Conservation (phyloP, 2,329 filamentous ascomycete genomes). For the Venturia nashicola region DNA sequence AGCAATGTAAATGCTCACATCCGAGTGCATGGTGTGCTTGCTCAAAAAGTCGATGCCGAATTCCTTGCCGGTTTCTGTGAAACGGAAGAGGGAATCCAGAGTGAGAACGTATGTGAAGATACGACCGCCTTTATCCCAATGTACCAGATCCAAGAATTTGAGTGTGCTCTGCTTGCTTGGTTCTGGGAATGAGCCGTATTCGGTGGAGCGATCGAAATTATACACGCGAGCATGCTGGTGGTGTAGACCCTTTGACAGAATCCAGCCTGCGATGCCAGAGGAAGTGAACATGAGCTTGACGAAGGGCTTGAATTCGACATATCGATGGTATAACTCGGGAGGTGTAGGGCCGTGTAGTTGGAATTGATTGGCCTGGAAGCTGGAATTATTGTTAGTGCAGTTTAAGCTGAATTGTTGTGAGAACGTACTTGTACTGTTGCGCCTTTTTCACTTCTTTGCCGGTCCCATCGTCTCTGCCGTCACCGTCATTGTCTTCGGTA, state of each 20-base stretch:
- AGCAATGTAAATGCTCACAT: conserved; percentile 82
- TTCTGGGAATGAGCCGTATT: conserved; percentile 52
- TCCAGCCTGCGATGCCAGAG: conserved; percentile 61
- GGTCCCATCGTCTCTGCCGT: conserved; percentile 19
- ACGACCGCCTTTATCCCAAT: conserved; percentile 74
- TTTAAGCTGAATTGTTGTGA: background rate
- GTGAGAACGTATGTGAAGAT: conserved; percentile 90
- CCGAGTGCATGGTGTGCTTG: conserved; percentile 95
- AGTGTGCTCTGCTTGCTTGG: conserved; percentile 60
- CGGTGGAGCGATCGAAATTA: conserved; percentile 68
- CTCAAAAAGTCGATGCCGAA: conserved; percentile 87
- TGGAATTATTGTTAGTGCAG: conserved; percentile 23
- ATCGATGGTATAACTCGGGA: conserved; percentile 72
- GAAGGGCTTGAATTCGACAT: conserved; percentile 84
- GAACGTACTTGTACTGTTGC: conserved; percentile 62
- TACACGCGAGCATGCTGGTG: conserved; percentile 85
- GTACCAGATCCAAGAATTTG: conserved; percentile 74
- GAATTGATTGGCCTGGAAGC: conserved; percentile 87
- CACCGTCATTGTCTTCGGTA: conserved; percentile 39
- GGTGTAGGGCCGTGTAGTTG: conserved; percentile 79
- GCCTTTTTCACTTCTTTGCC: conserved; percentile 35
- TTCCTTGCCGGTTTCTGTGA: conserved; percentile 91
- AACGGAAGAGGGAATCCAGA: conserved; percentile 73
- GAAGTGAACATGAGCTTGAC: conserved; percentile 80
- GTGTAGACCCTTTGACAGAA: conserved; percentile 76